These are phyloP conservation scores for Alternaria hordeiaustralica DNA, from an alignment of 2,329 filamentous ascomycete genomes.

Conservation along the genomic window DNA sequence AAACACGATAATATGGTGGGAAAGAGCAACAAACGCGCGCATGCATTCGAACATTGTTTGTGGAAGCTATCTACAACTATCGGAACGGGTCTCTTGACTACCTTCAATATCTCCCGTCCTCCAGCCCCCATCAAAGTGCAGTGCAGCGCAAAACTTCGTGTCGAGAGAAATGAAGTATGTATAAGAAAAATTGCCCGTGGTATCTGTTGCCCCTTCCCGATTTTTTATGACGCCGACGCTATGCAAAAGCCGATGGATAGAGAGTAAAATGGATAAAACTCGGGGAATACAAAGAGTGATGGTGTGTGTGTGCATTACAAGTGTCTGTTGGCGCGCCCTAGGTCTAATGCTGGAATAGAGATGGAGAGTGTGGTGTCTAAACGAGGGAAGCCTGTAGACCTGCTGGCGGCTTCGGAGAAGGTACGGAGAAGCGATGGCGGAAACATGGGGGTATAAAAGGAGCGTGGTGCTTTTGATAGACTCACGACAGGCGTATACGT, in stretches of 20 bases:
- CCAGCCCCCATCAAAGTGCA: not conserved
- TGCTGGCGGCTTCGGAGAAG: conserved; percentile 23
- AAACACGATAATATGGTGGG: conserved; percentile 8
- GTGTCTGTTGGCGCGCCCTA: conserved; percentile 8
- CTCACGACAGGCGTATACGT: conserved; percentile 4
- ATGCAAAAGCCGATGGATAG: conserved; percentile 26
- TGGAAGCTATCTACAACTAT: not conserved
- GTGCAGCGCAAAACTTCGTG: not conserved
- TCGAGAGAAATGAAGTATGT: conserved; percentile 9
- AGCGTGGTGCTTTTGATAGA: conserved; percentile 19
- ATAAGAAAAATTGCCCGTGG: conserved; percentile 17
- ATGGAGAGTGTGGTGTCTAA: conserved; percentile 8
- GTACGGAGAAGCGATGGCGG: not conserved
- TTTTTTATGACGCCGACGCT: conserved; percentile 33
- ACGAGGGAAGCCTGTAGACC: conserved; percentile 23
- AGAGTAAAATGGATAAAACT: conserved; percentile 10
- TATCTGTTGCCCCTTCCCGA: conserved; percentile 20
- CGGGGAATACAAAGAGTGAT: not conserved
- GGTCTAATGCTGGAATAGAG: conserved; percentile 8
- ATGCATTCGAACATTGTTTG: conserved; percentile 23
- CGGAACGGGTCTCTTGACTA: not conserved
- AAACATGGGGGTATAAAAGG: conserved; percentile 20
- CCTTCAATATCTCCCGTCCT: not conserved
- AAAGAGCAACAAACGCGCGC: conserved; percentile 27
- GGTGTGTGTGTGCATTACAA: conserved; percentile 19